Evolutionary conservation across 2,329 filamentous ascomycete species (phyloP), one percentile per base, ranked within the genome.

Genomic region (Cordyceps tenuipes): DNA sequence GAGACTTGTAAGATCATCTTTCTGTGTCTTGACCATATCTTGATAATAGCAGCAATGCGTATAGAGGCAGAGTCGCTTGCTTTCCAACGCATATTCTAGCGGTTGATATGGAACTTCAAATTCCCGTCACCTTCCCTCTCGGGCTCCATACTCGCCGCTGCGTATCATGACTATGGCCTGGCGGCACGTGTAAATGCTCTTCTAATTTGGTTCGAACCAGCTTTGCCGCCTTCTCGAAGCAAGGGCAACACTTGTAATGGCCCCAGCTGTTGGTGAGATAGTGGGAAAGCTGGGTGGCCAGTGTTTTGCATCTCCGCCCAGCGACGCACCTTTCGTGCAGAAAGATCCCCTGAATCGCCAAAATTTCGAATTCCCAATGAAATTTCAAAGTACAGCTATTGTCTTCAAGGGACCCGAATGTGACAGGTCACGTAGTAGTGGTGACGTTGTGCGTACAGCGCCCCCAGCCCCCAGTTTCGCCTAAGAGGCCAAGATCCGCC

Each of bases 371-470:
- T 26, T 17, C 13, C 21, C 6, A 36, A 31, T 2, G 29, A 19
- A 29, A 2, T 34, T 9, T 12, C n/a, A 34, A 36, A 39, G 17
- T 15, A 53, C 3, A 43, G 41, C 26, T 29, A 26, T 46, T 31
- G 23, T 53, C 41, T 15, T 43, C 52, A n/a, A 19, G 13, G 26
- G n/a, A 17, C 41, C 19, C 8, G 44, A 57, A 57, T 48, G 31
- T 57, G 55, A 57, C 55, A 43, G 3, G 55, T 57, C 55, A 57
- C 19, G 46, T 57, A 57, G 55, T 57, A 46, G 55, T 57, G 55
- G 44, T 57, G 55, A 47, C 43, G 29, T 23, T 19, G 54, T 48
- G 54, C 31, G n/a, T 26, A n/a, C 10, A 48, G n/a, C 48, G 43
- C n/a, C 39, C 17, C 39, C 13, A 13, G 7, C 29, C 15, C 23